Conservation (phyloP, 768 basidiomycete species). For the Aureoboletus auriporus region DNA sequence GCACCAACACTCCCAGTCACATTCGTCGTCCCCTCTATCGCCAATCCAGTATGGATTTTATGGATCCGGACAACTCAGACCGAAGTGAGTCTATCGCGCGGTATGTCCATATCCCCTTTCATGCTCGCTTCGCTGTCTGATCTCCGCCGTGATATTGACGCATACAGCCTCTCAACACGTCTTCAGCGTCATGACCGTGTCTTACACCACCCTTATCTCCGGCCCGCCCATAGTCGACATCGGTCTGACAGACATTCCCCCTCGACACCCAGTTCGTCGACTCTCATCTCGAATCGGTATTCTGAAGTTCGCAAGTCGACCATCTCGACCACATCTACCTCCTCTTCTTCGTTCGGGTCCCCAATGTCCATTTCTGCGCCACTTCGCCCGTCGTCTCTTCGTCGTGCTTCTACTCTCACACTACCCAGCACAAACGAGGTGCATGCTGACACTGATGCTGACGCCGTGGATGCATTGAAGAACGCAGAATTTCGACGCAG, state of each 20-base stretch:
- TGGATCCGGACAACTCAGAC: constrained; percentile 46
- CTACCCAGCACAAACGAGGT: constrained; percentile 20
- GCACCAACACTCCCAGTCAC: constrained; percentile 44
- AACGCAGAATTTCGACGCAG: constrained; percentile 8
- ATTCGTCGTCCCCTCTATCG: constrained; percentile 61
- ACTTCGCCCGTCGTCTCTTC: constrained; percentile 42
- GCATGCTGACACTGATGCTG: constrained; percentile 5
- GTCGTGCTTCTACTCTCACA: constrained; percentile 33
- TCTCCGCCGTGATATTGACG: constrained; percentile 6
- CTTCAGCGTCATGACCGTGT: constrained; percentile 61
- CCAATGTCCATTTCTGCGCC: constrained; percentile 35
- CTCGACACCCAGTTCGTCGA: constrained; percentile 64
- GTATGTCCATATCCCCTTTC: constrained; percentile 39
- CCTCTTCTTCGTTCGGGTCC: constrained; percentile 33
- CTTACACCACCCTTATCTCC: constrained; percentile 61
- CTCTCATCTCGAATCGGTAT: constrained; percentile 46
- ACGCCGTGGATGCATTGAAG: constrained; percentile 9
- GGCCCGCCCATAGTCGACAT: constrained; percentile 27
- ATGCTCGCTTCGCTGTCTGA: neutral
- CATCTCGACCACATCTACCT: constrained; percentile 24
- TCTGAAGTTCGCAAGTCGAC: constrained; percentile 26
- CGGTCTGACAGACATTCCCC: constrained; percentile 28
- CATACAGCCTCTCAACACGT: constrained; percentile 57
- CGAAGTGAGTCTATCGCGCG: constrained; percentile 52
- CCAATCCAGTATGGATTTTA: constrained; percentile 87